Evolutionary conservation across 2,329 filamentous ascomycete genomes (phyloP).

Genomic region (Trichoderma polysporum): DNA sequence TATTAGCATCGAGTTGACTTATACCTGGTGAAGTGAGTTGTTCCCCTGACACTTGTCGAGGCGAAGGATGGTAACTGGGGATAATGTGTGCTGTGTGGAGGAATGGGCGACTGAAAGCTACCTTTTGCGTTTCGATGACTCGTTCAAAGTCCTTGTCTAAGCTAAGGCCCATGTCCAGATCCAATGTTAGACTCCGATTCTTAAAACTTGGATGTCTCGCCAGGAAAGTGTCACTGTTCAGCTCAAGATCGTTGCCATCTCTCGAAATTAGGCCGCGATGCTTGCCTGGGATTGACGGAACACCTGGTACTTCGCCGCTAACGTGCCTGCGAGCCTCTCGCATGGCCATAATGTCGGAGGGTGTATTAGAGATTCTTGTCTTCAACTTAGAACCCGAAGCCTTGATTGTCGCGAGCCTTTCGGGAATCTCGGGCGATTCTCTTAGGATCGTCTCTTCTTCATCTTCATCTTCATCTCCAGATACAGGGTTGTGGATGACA

Average conservation of each 20-base stretch:
- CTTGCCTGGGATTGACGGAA: slow-evolving; percentile 62
- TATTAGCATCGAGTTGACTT: slow-evolving; percentile 58
- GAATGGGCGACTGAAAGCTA: slow-evolving; percentile 43
- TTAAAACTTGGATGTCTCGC: slow-evolving; percentile 72
- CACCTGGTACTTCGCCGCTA: slow-evolving; percentile 66
- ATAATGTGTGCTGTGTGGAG: slow-evolving; percentile 24
- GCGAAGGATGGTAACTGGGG: slow-evolving; percentile 21
- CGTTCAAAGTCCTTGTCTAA: slow-evolving; percentile 92
- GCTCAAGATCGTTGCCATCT: slow-evolving; percentile 42
- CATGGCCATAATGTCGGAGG: slow-evolving; percentile 81
- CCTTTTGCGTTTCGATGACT: slow-evolving; percentile 96
- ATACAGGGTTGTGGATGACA: slow-evolving; percentile 76
- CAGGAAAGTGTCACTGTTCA: slow-evolving; percentile 44
- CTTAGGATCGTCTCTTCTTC: slow-evolving; percentile 35
- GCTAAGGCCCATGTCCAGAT: slow-evolving; percentile 80
- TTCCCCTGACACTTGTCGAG: slow-evolving; percentile 48
- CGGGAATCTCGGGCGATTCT: slow-evolving; percentile 69
- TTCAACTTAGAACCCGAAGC: slow-evolving; percentile 83
- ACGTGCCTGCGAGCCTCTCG: slow-evolving; percentile 81
- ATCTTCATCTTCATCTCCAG: slow-evolving; percentile 44
- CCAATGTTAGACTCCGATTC: slow-evolving; percentile 77
- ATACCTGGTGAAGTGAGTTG: slow-evolving; percentile 16
- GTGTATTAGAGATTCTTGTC: slow-evolving; percentile 83
- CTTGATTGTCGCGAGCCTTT: slow-evolving; percentile 84
- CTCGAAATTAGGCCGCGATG: slow-evolving; percentile 57